Conservation (phyloP, 352 stramenopile species). For the Pythium folliculosum region DNA sequence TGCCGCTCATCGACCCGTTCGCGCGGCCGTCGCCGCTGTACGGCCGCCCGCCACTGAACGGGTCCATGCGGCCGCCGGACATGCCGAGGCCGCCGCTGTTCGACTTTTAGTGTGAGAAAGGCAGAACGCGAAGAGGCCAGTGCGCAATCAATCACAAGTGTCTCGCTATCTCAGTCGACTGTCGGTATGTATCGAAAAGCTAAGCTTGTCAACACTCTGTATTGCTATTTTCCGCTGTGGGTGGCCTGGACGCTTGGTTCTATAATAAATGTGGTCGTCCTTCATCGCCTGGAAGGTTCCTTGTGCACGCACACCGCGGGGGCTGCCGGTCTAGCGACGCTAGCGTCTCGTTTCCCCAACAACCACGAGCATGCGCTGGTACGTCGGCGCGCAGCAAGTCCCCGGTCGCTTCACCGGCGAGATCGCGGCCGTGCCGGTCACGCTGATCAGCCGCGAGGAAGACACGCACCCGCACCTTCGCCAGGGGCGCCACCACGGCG, state of each 20-base stretch:
- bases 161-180: too few species aligned
- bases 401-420: constrained; percentile 19
- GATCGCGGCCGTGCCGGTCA: constrained; percentile 24
- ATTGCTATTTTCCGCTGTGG: neutral
- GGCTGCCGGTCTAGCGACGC: too few species aligned
- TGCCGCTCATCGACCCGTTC: constrained; percentile 5
- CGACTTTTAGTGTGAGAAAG: neutral
- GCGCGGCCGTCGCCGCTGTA: neutral
- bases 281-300: too few species aligned
- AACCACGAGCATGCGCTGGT: constrained; percentile 23
- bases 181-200: too few species aligned
- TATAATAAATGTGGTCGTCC: neutral
- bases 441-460: constrained; percentile 27
- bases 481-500: neutral
- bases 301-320: too few species aligned
- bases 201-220: too few species aligned
- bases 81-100: neutral
- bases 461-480: constrained; percentile 4
- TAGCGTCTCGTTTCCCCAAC: neutral
- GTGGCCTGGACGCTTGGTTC: neutral
- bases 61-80: neutral
- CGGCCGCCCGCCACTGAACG: neutral
- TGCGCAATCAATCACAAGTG: neutral
- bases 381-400: neutral
- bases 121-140: too few species aligned